Base-by-base conservation (phyloP, 2,329 filamentous ascomycete species). In the Chaetothyriales sp. region DNA sequence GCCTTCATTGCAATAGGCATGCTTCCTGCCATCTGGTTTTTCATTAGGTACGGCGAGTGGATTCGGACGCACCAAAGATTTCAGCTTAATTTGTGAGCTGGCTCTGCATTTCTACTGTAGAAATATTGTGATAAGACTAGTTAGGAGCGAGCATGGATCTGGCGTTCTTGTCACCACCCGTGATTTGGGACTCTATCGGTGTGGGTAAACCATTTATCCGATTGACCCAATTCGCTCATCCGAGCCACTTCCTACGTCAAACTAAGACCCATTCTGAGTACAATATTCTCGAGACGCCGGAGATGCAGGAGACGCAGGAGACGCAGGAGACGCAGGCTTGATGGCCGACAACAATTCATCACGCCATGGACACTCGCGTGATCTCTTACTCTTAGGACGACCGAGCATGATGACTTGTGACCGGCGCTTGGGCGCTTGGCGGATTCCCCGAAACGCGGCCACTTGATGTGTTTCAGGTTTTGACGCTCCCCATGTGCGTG, bases 1-100 rank as follows among this genome's bases (percentile, higher is more conserved):
- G 75, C 76, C 58, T 75, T 80, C 50, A 65, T 80, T 20, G 74
- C 72, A 0, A 59, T 82, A 4, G 74, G 62, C 0, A 60, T 82
- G 43, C 76, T 61, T n/a, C 68, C 67, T 0, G 58, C 70, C 9
- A 66, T 67, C 0, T 55, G 67, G 10, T 18, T 68, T 0, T 67
- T 70, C 47, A 65, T 61, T 47, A 50, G 61, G 10, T 69, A 65
- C 51, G 68, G 67, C 4, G 65, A 67, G 50, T 60, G 58, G 25
- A 64, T 67, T 15, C 55, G 66, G 45, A 66, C 59, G 1, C 65
- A 63, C 53, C 63, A 61, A 10, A 58, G 48, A 43, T 65, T 65
- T 50, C 57, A 59, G 45, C 44, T 65, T 15, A 51, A 62, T 9
- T 52, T 65, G 33, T 64, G 33, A 40, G 33, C 33, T 40, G 33